These are phyloP conservation scores for Sisymbrium altissimum DNA, from an alignment of 345 rosid species.

Conservation along the genomic window DNA sequence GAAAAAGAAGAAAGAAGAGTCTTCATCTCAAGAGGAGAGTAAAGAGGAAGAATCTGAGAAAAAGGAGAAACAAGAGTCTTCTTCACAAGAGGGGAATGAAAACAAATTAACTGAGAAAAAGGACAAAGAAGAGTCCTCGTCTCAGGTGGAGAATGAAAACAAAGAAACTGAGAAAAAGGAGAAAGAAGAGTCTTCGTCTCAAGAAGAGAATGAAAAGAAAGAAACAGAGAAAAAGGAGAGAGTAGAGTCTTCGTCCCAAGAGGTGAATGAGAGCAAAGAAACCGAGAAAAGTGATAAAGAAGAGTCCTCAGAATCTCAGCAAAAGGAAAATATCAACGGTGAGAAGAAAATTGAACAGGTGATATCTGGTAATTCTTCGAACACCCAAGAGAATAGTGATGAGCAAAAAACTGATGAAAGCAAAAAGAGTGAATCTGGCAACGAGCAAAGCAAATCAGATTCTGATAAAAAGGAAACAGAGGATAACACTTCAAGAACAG, in stretches of 20 bases:
- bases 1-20: conserved; percentile 19
- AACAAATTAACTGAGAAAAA: conserved; percentile 18
- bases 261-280: not conserved
- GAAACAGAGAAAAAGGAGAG: not conserved
- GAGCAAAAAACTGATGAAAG: conserved; percentile 22
- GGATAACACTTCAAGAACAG: conserved; percentile 17
- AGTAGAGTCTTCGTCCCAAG: not conserved
- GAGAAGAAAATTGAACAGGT: conserved; percentile 33
- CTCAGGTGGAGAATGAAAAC: not conserved
- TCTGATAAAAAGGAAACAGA: conserved; percentile 28
- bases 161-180: conserved; percentile 4
- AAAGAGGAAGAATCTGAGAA: not conserved
- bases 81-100: conserved; percentile 13
- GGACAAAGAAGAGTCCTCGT: conserved; percentile 25
- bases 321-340: conserved; percentile 1
- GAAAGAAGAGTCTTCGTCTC: conserved; percentile 18
- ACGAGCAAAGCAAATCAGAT: conserved; percentile 27
- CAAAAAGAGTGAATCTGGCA: conserved; percentile 31
- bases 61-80: conserved; percentile 25
- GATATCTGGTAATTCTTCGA: conserved; percentile 33
- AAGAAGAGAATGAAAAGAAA: not conserved
- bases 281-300: conserved; percentile 31
- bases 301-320: conserved; percentile 19
- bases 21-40: not conserved
- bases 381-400: conserved; percentile 26